Evolutionary conservation across 169 alveolate genomes (phyloP).

Genomic region (Plasmodium relictum): DNA sequence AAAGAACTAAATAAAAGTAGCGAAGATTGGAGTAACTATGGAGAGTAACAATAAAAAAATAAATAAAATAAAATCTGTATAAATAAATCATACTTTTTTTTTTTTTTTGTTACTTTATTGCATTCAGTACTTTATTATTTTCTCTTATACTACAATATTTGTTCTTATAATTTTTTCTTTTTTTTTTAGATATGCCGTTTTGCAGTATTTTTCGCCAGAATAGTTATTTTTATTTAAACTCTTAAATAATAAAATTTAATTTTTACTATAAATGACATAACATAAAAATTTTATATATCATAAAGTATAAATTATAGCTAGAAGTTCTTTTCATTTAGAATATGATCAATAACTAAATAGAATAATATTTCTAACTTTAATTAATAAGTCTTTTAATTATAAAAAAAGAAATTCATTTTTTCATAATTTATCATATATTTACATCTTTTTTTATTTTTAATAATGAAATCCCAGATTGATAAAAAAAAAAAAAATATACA

Average conservation of each 20-base stretch:
- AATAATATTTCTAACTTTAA: no score
- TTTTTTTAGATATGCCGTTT: conserved; percentile 50
- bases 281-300: not conserved
- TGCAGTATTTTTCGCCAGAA: conserved; percentile 28
- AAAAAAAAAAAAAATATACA: not conserved
- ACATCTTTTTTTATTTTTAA: not conserved
- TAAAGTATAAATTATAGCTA: no score
- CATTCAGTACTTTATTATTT: not conserved
- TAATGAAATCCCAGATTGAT: not conserved
- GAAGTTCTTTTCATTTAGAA: no score
- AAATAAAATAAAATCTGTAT: conserved; percentile 13
- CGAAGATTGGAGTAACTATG: conserved; percentile 69
- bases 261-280: no score
- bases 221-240: not conserved
- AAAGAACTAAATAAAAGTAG: conserved; percentile 41
- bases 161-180: not conserved
- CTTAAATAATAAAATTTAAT: no score
- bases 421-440: no score
- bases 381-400: no score
- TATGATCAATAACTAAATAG: no score
- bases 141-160: not conserved
- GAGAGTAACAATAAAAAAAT: conserved; percentile 51
- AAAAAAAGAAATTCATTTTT: no score
- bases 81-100: not conserved
- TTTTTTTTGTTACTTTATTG: not conserved